A percentile compares a stretch with the other conserved stretches of the same genome.
These are phyloP conservation scores for Cyclotella sp. DNA, from an alignment of 108 stramenopile species.

Conservation along the genomic window DNA sequence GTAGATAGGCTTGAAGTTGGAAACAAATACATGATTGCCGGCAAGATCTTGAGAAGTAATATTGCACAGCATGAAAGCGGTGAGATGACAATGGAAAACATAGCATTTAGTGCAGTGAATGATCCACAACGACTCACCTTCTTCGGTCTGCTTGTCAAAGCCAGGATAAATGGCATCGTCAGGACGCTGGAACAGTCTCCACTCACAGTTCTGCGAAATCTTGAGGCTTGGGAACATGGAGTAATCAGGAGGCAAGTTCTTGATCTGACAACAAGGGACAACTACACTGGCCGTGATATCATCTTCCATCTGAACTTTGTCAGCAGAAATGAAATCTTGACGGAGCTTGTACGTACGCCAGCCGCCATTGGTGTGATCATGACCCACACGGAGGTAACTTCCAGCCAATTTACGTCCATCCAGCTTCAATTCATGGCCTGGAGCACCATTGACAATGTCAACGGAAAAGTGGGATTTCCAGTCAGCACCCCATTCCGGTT, in stretches of 20 bases:
- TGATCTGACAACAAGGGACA: slow-evolving; percentile 59
- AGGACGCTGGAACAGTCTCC: slow-evolving; percentile 66
- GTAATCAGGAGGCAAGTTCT: slow-evolving; percentile 52
- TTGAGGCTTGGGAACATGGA: slow-evolving; percentile 52
- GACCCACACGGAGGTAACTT: slow-evolving; percentile 61
- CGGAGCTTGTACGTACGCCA: slow-evolving; percentile 66
- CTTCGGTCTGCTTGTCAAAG: slow-evolving; percentile 64
- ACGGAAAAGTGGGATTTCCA: slow-evolving; percentile 59
- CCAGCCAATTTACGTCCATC: slow-evolving; percentile 57
- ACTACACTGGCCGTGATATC: slow-evolving; percentile 68
- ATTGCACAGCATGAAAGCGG: not conserved
- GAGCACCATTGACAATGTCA: slow-evolving; percentile 60
- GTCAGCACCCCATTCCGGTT: slow-evolving; percentile 51
- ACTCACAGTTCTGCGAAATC: slow-evolving; percentile 63
- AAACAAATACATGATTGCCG: slow-evolving; percentile 50
- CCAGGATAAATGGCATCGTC: slow-evolving; percentile 66
- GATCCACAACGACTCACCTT: not conserved
- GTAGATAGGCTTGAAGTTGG: slow-evolving; percentile 62
- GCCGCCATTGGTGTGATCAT: slow-evolving; percentile 37
- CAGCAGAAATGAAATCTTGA: slow-evolving; percentile 62
- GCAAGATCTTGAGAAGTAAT: slow-evolving; percentile 29
- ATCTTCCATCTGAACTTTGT: slow-evolving; percentile 72
- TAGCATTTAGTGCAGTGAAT: no score
- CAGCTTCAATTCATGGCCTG: slow-evolving; percentile 64
- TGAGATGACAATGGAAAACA: not conserved